Conservation (phyloP, 2,329 filamentous ascomycete genomes). For the Metarhizium guizhouense region DNA sequence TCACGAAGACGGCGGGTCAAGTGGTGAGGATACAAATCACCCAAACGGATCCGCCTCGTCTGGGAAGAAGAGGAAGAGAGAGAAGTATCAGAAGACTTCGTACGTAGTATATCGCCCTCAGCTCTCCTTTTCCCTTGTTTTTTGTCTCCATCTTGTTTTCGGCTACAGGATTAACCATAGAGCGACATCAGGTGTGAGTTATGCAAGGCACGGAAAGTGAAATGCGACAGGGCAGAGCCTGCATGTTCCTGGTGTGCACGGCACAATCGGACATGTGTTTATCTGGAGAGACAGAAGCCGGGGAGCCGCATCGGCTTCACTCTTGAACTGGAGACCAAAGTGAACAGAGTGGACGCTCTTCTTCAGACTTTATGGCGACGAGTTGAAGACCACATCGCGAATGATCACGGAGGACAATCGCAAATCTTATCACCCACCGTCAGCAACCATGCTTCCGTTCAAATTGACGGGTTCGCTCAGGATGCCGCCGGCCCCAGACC, state of each 20-base stretch:
- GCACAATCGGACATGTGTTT: slow-evolving; percentile 58
- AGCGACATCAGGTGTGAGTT: slow-evolving; percentile 27
- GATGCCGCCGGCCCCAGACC: slow-evolving; percentile 14
- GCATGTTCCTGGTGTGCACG: slow-evolving; percentile 64
- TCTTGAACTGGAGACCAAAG: slow-evolving; percentile 49
- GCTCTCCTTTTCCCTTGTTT: not conserved
- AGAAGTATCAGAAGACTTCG: slow-evolving; percentile 34
- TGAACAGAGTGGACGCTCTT: slow-evolving; percentile 41
- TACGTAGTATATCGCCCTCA: slow-evolving; percentile 15
- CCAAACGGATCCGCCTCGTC: slow-evolving; percentile 17
- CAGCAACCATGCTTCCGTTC: slow-evolving; percentile 24
- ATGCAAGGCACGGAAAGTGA: slow-evolving; percentile 36
- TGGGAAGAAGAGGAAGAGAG: slow-evolving; percentile 29
- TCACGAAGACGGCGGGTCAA: slow-evolving; percentile 27
- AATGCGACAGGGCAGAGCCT: slow-evolving; percentile 44
- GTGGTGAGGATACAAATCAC: slow-evolving; percentile 24
- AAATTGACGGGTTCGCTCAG: slow-evolving; percentile 17
- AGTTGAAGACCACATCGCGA: slow-evolving; percentile 32
- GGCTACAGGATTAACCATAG: not conserved
- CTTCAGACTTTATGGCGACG: slow-evolving; percentile 32
- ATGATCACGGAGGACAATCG: slow-evolving; percentile 19
- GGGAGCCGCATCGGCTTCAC: slow-evolving; percentile 55
- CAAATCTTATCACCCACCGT: slow-evolving; percentile 24
- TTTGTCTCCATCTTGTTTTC: not conserved
- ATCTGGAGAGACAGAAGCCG: slow-evolving; percentile 62